Percentiles rank a stretch among this genome's conserved stretches.
phyloP scores from a whole-genome alignment of 2,329 filamentous ascomycete genomes.

The Byssochlamys sp. region DNA sequence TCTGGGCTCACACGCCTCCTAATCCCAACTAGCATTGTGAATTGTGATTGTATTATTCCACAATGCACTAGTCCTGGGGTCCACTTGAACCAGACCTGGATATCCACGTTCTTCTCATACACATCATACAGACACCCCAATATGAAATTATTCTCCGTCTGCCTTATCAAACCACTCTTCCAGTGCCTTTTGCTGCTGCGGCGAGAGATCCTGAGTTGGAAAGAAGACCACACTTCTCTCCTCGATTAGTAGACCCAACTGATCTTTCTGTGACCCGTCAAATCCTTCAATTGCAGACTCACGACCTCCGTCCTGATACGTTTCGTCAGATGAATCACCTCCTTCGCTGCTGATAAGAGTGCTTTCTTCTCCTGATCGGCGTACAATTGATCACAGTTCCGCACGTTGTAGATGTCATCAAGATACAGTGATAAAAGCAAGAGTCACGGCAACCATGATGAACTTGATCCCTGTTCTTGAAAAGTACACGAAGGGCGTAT shows the following conservation, averaged over 20 bases:
- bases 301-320: slow-evolving; percentile 58
- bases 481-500: not conserved
- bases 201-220: slow-evolving; percentile 51
- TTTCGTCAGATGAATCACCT: slow-evolving; percentile 52
- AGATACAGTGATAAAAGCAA: slow-evolving; percentile 39
- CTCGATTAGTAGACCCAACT: slow-evolving; percentile 53
- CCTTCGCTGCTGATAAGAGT: slow-evolving; percentile 51
- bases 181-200: slow-evolving; percentile 54
- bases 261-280: slow-evolving; percentile 52
- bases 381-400: slow-evolving; percentile 47
- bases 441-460: not conserved
- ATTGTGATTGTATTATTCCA: slow-evolving; percentile 70
- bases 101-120: slow-evolving; percentile 60
- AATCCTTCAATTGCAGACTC: slow-evolving; percentile 53
- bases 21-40: slow-evolving; percentile 66
- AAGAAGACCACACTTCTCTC: slow-evolving; percentile 60
- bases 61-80: slow-evolving; percentile 55
- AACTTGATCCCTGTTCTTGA: not conserved
- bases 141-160: slow-evolving; percentile 57
- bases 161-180: slow-evolving; percentile 56
- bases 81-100: slow-evolving; percentile 64
- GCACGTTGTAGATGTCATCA: slow-evolving; percentile 59
- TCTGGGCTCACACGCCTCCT: slow-evolving; percentile 55
- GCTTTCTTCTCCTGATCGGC: slow-evolving; percentile 57
- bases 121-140: slow-evolving; percentile 59